These are phyloP conservation scores for Saccharomyces hybrid DNA, from an alignment of 1,139 yeast genomes.

Conservation along the genomic window DNA sequence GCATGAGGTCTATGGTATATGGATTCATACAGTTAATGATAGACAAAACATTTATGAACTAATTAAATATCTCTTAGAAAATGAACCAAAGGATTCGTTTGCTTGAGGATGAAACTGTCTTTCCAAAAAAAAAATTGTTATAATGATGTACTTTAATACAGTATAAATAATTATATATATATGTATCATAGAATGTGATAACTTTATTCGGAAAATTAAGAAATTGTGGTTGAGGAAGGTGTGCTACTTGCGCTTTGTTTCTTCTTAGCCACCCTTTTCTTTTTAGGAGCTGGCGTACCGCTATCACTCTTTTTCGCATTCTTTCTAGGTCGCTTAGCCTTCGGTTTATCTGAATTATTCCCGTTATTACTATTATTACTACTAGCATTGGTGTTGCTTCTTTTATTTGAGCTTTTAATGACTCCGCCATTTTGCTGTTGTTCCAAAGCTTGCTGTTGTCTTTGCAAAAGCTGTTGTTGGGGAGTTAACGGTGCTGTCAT, in stretches of 20 bases:
- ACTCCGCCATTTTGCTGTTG: slow-evolving; percentile 7
- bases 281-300: slow-evolving; percentile 19
- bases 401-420: neutral
- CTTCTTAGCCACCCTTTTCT: slow-evolving; percentile 26
- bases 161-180: neutral
- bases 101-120: slow-evolving; percentile 12
- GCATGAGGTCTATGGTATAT: slow-evolving; percentile 79
- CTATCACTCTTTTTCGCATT: slow-evolving; percentile 22
- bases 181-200: slow-evolving; percentile 3
- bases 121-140: neutral
- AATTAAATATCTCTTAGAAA: slow-evolving; percentile 37
- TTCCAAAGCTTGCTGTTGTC: slow-evolving; percentile 16
- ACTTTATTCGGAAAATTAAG: neutral
- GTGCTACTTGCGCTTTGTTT: slow-evolving; percentile 26
- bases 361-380: slow-evolving; percentile 7
- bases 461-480: slow-evolving; percentile 26
- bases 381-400: neutral
- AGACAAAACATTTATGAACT: slow-evolving; percentile 54
- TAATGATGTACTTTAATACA: slow-evolving; percentile 1
- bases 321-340: slow-evolving; percentile 28
- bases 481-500: slow-evolving; percentile 29
- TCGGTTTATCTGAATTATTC: slow-evolving; percentile 19
- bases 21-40: slow-evolving; percentile 79
- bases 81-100: slow-evolving; percentile 31
- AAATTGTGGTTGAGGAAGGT: slow-evolving; percentile 9